Percentiles rank a stretch among this genome's conserved stretches.
phyloP scores from a whole-genome alignment of 192 early-diverging fungal genomes.

The Gonapodya prolifera region DNA sequence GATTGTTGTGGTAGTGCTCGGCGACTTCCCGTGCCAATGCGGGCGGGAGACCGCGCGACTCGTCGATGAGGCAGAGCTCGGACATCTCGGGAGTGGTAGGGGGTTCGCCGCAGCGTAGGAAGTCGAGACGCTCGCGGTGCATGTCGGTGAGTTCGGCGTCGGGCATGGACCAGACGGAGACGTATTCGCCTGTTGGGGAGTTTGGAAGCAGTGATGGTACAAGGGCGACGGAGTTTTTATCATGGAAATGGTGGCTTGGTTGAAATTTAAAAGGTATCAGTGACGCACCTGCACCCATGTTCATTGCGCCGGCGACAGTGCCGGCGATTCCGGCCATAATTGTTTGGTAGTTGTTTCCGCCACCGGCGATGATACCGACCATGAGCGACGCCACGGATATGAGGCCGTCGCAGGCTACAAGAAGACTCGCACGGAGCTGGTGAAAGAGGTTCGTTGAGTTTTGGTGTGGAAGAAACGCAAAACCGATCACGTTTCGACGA shows the following conservation, averaged over 20 bases:
- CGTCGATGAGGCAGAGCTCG: constrained; percentile 5
- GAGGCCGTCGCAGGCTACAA: constrained; percentile 8
- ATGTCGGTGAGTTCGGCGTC: constrained; percentile 9
- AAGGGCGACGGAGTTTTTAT: background rate
- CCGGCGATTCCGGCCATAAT: constrained; percentile 3
- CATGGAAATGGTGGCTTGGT: too few species aligned
- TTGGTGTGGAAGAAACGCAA: too few species aligned
- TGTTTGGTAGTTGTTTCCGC: background rate
- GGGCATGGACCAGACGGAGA: constrained; percentile 5
- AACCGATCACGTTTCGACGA: too few species aligned
- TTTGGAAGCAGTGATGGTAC: background rate
- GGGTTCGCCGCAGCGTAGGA: background rate
- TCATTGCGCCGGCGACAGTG: constrained; percentile 4
- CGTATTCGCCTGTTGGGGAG: constrained; percentile 8
- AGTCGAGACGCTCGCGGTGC: constrained; percentile 2
- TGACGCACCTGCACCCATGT: constrained; percentile 7
- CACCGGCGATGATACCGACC: constrained; percentile 3
- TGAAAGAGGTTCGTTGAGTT: too few species aligned
- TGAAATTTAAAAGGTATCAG: too few species aligned
- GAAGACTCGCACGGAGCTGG: constrained; percentile 6
- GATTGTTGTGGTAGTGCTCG: background rate
- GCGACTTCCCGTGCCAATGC: constrained; percentile 4
- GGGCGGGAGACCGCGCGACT: constrained; percentile 2
- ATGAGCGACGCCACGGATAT: constrained; percentile 4
- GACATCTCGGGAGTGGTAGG: constrained; percentile 3